These are phyloP conservation scores for Exophiala mesophila DNA, from an alignment of 2,329 filamentous ascomycete genomes.

Conservation along the genomic window DNA sequence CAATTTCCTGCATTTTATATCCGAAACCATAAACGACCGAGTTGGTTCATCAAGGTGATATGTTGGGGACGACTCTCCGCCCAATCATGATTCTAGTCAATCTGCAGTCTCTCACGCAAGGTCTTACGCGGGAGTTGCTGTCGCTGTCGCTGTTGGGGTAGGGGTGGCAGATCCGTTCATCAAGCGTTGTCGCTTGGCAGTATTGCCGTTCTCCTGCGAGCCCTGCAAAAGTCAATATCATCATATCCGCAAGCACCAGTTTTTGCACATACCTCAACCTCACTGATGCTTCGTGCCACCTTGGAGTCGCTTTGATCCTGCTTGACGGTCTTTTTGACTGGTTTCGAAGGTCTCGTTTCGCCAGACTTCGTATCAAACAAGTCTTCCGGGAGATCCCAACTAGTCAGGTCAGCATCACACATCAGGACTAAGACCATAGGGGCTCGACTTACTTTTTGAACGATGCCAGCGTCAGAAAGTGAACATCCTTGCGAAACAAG, in stretches of 20 bases:
- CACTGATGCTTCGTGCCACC: constrained; percentile 16
- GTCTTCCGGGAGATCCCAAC: constrained; percentile 82
- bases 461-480: constrained; percentile 75
- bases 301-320: constrained; percentile 10
- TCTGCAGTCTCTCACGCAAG: too few relatives aligned
- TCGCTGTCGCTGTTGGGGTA: constrained; percentile 11
- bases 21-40: too few relatives aligned
- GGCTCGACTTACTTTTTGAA: constrained; percentile 67
- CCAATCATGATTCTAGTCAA: too few relatives aligned
- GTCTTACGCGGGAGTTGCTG: constrained; percentile 17
- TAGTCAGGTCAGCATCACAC: constrained; percentile 36
- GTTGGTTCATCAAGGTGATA: too few relatives aligned
- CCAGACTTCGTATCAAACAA: constrained; percentile 67
- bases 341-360: constrained; percentile 63
- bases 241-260: too few relatives aligned
- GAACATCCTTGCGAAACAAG: constrained; percentile 68
- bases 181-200: constrained; percentile 17
- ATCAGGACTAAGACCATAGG: neutral
- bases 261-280: constrained; percentile 20
- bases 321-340: constrained; percentile 46
- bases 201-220: constrained; percentile 11
- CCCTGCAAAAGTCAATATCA: constrained; percentile 10
- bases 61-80: too few relatives aligned
- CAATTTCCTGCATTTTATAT: too few relatives aligned
- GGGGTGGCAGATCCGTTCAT: constrained; percentile 15